A percentile compares a stretch with the other conserved stretches of the same genome.
These are phyloP conservation scores for Suhomyces canberraensis DNA, from an alignment of 805 yeast genomes.

Conservation along the genomic window DNA sequence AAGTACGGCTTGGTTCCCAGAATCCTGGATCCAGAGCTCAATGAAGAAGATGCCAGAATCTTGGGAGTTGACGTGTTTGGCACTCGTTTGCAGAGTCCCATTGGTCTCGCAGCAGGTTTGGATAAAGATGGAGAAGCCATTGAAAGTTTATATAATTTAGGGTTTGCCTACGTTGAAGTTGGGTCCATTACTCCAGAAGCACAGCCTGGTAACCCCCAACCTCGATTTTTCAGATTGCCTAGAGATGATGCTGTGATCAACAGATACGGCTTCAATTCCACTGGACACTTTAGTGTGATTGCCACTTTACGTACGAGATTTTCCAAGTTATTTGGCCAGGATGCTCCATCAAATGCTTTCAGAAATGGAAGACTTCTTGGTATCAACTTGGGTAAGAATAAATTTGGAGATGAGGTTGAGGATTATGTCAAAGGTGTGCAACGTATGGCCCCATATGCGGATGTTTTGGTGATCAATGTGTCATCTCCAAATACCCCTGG, in stretches of 20 bases:
- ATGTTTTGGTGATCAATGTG: constrained; percentile 84
- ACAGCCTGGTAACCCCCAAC: constrained; percentile 93
- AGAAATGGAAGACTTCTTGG: constrained; percentile 66
- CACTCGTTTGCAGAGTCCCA: constrained; percentile 64
- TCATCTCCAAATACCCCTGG: constrained; percentile 98
- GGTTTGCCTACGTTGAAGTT: constrained; percentile 87
- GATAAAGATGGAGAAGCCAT: constrained; percentile 93
- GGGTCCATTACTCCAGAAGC: constrained; percentile 92
- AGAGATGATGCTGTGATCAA: constrained; percentile 89
- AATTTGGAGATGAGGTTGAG: constrained; percentile 82
- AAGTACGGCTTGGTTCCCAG: constrained; percentile 67
- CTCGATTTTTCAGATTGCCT: constrained; percentile 83
- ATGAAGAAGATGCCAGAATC: constrained; percentile 27
- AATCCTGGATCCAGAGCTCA: constrained; percentile 50
- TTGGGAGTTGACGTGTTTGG: constrained; percentile 67
- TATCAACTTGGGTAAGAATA: constrained; percentile 88
- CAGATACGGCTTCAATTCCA: constrained; percentile 91
- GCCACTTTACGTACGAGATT: constrained; percentile 66
- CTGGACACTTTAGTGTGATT: constrained; percentile 76
- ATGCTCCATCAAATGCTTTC: constrained; percentile 47
- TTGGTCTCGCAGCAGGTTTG: constrained; percentile 94
- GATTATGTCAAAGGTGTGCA: constrained; percentile 86
- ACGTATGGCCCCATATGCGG: constrained; percentile 79
- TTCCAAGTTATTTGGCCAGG: constrained; percentile 31
- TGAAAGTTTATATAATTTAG: constrained; percentile 71